Conservation (phyloP, 2,329 filamentous ascomycete genomes). For the Bimuria novae-zelandiae region DNA sequence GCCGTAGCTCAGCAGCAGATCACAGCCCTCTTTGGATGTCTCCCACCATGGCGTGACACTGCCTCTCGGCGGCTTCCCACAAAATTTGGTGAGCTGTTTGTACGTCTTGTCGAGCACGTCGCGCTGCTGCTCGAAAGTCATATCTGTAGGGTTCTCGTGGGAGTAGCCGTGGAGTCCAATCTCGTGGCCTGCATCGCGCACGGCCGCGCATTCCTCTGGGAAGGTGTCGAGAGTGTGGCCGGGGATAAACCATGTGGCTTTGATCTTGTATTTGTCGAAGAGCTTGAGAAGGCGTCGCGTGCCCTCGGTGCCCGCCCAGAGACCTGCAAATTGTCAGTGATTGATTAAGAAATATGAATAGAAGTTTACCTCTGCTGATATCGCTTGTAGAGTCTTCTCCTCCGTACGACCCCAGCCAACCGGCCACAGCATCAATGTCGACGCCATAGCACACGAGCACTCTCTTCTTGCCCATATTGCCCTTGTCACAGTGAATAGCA, state of each 20-base stretch:
- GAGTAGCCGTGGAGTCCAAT: conserved; percentile 72
- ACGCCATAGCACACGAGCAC: conserved; percentile 67
- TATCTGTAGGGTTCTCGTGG: conserved; percentile 73
- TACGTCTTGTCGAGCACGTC: conserved; percentile 78
- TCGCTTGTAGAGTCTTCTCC: conserved; percentile 74
- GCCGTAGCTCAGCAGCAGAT: conserved; percentile 67
- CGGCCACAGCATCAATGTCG: conserved; percentile 74
- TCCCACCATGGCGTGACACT: conserved; percentile 80
- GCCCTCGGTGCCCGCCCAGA: conserved; percentile 71
- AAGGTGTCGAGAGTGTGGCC: conserved; percentile 66
- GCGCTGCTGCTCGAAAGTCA: conserved; percentile 75
- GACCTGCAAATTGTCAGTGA: conserved; percentile 45
- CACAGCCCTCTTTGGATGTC: conserved; percentile 67
- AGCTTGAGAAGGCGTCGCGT: conserved; percentile 69
- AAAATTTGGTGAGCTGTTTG: conserved; percentile 70
- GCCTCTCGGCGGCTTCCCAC: conserved; percentile 70
- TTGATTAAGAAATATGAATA: neutral
- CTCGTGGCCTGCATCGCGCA: conserved; percentile 68
- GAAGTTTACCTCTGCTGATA: conserved; percentile 65
- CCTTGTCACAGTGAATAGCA: neutral
- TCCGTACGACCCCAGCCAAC: conserved; percentile 76
- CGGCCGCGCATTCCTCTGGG: conserved; percentile 64
- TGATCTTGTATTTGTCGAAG: conserved; percentile 74
- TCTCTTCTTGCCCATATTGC: conserved; percentile 55
- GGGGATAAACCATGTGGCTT: conserved; percentile 66